These are phyloP conservation scores for Colletotrichum acutatum DNA, from an alignment of 2,329 filamentous ascomycete genomes.

Conservation along the genomic window DNA sequence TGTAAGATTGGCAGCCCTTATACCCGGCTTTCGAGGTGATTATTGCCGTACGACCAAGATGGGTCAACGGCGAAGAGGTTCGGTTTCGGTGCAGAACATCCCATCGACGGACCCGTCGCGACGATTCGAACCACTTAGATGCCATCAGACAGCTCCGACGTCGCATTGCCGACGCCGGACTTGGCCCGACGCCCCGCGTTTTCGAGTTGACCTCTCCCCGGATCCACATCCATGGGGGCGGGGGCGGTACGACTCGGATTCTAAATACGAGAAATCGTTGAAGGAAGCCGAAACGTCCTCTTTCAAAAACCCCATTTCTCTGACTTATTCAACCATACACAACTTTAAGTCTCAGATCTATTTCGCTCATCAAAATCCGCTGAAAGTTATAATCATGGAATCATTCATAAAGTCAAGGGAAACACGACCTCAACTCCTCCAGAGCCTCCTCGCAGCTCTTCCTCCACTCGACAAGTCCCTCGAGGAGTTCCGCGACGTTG, in stretches of 20 bases:
- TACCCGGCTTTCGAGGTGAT: neutral
- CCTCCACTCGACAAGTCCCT: constrained; percentile 17
- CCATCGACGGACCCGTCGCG: neutral
- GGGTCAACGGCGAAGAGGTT: neutral
- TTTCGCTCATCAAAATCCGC: neutral
- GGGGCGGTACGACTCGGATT: neutral
- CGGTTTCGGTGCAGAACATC: neutral
- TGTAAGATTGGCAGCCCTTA: neutral
- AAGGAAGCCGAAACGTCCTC: too few species aligned
- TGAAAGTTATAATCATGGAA: neutral
- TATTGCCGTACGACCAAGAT: neutral
- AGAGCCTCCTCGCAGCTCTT: constrained; percentile 22
- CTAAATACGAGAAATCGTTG: neutral
- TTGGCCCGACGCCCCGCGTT: constrained; percentile 6
- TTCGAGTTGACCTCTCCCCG: neutral
- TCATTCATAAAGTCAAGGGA: constrained; percentile 11
- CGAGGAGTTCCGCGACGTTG: constrained; percentile 25
- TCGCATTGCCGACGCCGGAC: neutral
- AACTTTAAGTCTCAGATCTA: neutral
- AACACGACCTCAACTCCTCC: constrained; percentile 3
- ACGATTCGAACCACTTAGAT: neutral
- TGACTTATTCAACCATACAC: neutral
- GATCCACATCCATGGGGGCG: neutral
- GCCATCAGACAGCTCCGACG: neutral
- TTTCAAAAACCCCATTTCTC: neutral